Base-by-base conservation (phyloP, 1,139 yeast genomes). In the Waltiozyma solani region DNA sequence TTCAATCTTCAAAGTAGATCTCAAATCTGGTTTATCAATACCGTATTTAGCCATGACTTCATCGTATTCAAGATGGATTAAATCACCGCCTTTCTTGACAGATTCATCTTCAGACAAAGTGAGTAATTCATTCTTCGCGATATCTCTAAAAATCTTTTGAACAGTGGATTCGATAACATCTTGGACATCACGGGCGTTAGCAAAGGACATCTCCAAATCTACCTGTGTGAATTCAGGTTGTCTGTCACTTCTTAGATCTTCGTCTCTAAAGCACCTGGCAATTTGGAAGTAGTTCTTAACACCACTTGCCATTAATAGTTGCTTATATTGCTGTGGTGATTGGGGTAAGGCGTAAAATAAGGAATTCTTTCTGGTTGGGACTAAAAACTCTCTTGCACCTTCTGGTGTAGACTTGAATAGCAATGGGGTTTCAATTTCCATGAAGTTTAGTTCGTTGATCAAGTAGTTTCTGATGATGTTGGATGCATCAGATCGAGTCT, bases 141-240 rank as follows among this genome's bases (percentile, higher is more conserved):
- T 63, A 4, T 64, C 59, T 4, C 58, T 58, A 89, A 95, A 86
- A 1, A 79, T 67, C 1, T 55, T 56, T 15, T 59, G 58, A 0
- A 86, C 70, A 0, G 83, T 55, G 22, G 66, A 64, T 49, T 82
- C 84, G 2, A 89, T 76, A 0, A 79, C 80, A 0, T 56, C 42
- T 53, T 75, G 77, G 7, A 91, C 94, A 46, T 84, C 85, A 12
- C 68, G 64, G 34, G 75, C 75, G 46, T 68, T 70, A 1, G 91
- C 78, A 63, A 79, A 93, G 30, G 93, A 75, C 94, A 91, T 82
- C 57, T 93, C 99, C 61, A 93, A 53, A 66, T 91, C 99, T 15
- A 93, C 66, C 59, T 91, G 99, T 0, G 98, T 91, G 54, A 91
- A 93, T 57, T 93, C 98, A 0, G 97, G 97, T 60, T 91, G 99